Evolutionary conservation across 2,329 filamentous ascomycete species (phyloP).

Genomic region (Cytospora mali): DNA sequence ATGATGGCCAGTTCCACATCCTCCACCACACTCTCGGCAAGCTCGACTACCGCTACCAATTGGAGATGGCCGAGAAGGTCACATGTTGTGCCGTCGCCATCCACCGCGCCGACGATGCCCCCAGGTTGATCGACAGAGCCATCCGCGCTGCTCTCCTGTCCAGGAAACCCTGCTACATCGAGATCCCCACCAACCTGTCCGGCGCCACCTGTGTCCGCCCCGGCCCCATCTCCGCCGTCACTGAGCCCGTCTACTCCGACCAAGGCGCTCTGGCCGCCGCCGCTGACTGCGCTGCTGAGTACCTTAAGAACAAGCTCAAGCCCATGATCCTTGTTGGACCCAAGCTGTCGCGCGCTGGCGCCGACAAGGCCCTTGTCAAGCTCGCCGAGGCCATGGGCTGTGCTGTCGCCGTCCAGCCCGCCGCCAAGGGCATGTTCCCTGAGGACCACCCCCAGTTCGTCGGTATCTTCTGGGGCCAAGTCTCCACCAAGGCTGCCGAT

Average conservation of each 20-base stretch:
- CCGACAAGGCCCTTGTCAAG: conserved; percentile 32
- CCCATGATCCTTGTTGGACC: conserved; percentile 35
- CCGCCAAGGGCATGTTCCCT: conserved; percentile 37
- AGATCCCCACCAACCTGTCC: conserved; percentile 36
- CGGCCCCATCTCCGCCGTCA: conserved; percentile 34
- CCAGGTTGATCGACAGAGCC: conserved; percentile 34
- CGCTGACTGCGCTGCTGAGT: conserved; percentile 30
- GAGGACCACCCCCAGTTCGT: conserved; percentile 35
- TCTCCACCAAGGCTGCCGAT: conserved; percentile 34
- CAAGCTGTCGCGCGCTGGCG: conserved; percentile 31
- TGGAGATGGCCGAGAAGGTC: conserved; percentile 38
- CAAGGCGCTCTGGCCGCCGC: conserved; percentile 33
- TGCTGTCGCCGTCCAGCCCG: conserved; percentile 36
- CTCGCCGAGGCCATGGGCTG: conserved; percentile 35
- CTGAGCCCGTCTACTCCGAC: conserved; percentile 30
- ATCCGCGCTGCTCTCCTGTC: conserved; percentile 33
- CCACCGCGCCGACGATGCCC: conserved; percentile 33
- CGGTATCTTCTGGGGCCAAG: conserved; percentile 35
- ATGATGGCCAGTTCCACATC: conserved; percentile 33
- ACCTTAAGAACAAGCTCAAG: conserved; percentile 34
- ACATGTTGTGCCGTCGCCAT: conserved; percentile 37
- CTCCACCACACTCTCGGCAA: conserved; percentile 37
- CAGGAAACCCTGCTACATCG: conserved; percentile 35
- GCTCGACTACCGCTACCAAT: conserved; percentile 35
- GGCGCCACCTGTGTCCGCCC: conserved; percentile 34